Evolutionary conservation across 345 rosid species (phyloP), one percentile per base, ranked within the genome.

Genomic region (Boechera divaricarpa): DNA sequence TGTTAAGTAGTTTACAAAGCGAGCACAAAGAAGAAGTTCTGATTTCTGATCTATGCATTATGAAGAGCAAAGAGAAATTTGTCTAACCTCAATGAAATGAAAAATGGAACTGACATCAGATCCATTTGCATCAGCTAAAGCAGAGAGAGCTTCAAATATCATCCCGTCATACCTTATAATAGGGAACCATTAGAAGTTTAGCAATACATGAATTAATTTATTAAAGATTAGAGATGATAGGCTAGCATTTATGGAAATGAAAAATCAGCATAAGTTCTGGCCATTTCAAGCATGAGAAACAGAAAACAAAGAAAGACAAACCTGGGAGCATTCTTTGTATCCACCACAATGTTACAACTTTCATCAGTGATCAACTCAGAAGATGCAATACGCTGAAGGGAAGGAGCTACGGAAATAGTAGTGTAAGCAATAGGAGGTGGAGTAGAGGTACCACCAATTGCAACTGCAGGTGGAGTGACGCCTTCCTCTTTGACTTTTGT

Each of bases 61-160:
- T 6, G 41, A 75, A 69, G 39, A 72, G 77, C 51, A 41, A 69
- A 80, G 44, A 63, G 15, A 44, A 77, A 68, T 5, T 16, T 45
- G 13, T 44, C 73, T 60, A 24, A 89, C 97, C 96, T 92, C 91
- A 10, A 95, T 86, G 79, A 81, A 90, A 80, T 54, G 75, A 54
- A 85, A 66, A 72, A 95, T 90, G 45, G 88, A 88, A 77, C 85
- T 77, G 38, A 79, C 78, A 54, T 91, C 94, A 28, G 84, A 83
- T 64, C 97, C 97, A 77, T 82, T 82, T 18, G 87, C 82, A 67
- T 90, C 91, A 12, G 84, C 86, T 71, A 86, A 81, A 10, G 81
- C 76, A 63, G 86, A 32, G 71, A 95, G 75, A 11, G 99, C 99
- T 87, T 95, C 98, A 71, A 85, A 84, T 73, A 95, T 92, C 89